phyloP scores from a whole-genome alignment of 2,329 filamentous ascomycete species.

The Epichloe elymi region DNA sequence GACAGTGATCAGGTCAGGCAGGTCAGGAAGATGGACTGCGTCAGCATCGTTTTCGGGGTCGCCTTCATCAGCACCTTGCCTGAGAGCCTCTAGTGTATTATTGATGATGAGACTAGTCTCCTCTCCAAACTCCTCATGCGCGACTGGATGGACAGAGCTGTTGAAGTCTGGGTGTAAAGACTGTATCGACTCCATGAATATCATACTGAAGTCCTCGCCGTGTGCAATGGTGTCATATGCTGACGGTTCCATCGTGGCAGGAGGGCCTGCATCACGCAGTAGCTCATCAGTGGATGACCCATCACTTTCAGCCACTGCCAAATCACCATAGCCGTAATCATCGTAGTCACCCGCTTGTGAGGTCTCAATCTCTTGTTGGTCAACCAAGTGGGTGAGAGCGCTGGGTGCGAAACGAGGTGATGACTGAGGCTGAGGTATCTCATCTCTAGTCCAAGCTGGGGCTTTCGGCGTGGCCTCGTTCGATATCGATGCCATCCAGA shows the following conservation, averaged over 20 bases:
- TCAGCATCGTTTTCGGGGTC: not conserved
- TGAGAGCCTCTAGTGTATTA: constrained; percentile 37
- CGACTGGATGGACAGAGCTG: constrained; percentile 19
- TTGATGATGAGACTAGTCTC: constrained; percentile 44
- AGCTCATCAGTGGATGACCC: constrained; percentile 21
- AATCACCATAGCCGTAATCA: constrained; percentile 7
- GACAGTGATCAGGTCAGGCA: not conserved
- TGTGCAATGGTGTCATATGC: constrained; percentile 31
- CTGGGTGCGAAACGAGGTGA: constrained; percentile 6
- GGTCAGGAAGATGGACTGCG: constrained; percentile 3
- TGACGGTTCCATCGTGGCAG: constrained; percentile 10
- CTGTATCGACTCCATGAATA: constrained; percentile 40
- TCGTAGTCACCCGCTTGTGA: constrained; percentile 16
- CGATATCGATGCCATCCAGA: constrained; percentile 31
- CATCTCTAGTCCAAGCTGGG: not conserved
- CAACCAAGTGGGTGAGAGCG: not conserved
- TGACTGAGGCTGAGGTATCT: constrained; percentile 3
- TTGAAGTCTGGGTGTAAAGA: constrained; percentile 32
- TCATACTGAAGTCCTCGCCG: constrained; percentile 47
- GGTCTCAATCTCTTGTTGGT: constrained; percentile 6
- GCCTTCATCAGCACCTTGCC: constrained; percentile 17
- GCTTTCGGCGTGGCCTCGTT: constrained; percentile 24
- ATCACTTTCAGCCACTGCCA: constrained; percentile 19
- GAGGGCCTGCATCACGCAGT: constrained; percentile 1
- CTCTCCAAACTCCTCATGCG: constrained; percentile 36